Evolutionary conservation across 2,329 filamentous ascomycete species (phyloP).

Genomic region (Calonectria fujianensis): DNA sequence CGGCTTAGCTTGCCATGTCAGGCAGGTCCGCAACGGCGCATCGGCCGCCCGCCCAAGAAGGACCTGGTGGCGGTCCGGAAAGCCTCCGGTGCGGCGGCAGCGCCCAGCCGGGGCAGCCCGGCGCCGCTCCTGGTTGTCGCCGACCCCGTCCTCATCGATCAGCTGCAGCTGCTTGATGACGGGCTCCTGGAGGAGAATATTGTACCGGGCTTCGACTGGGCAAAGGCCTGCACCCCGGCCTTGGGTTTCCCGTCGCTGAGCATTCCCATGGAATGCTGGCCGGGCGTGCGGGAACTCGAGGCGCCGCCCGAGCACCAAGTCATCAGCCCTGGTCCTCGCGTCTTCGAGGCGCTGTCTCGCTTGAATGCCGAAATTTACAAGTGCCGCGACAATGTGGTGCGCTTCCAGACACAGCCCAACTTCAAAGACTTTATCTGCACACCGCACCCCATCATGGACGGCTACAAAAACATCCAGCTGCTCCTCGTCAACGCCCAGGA

Average conservation of each 20-base stretch:
- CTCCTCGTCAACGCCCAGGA: slow-evolving; percentile 52
- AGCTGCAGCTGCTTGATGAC: slow-evolving; percentile 47
- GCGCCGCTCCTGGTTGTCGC: background rate
- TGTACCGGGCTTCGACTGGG: slow-evolving; percentile 36
- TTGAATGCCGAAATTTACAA: slow-evolving; percentile 51
- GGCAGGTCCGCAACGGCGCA: slow-evolving; percentile 56
- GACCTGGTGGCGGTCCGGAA: slow-evolving; percentile 41
- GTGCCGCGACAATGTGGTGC: slow-evolving; percentile 40
- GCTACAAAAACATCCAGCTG: slow-evolving; percentile 48
- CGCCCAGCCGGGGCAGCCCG: background rate
- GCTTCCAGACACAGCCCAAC: slow-evolving; percentile 19
- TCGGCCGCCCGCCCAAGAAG: slow-evolving; percentile 56
- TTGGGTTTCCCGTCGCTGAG: slow-evolving; percentile 41
- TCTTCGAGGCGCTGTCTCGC: slow-evolving; percentile 50
- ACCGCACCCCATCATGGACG: slow-evolving; percentile 36
- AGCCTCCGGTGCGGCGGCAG: slow-evolving; percentile 24
- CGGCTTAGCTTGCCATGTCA: slow-evolving; percentile 56
- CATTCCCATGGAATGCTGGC: slow-evolving; percentile 51
- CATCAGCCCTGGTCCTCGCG: slow-evolving; percentile 35
- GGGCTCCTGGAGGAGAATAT: slow-evolving; percentile 42
- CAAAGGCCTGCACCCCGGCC: slow-evolving; percentile 26
- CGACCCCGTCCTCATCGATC: background rate
- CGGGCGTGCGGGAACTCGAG: slow-evolving; percentile 41
- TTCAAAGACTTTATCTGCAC: slow-evolving; percentile 48
- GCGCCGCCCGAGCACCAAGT: slow-evolving; percentile 32